phyloP scores from a whole-genome alignment of 108 stramenopile genomes.

The Discostella stelligeroides region DNA sequence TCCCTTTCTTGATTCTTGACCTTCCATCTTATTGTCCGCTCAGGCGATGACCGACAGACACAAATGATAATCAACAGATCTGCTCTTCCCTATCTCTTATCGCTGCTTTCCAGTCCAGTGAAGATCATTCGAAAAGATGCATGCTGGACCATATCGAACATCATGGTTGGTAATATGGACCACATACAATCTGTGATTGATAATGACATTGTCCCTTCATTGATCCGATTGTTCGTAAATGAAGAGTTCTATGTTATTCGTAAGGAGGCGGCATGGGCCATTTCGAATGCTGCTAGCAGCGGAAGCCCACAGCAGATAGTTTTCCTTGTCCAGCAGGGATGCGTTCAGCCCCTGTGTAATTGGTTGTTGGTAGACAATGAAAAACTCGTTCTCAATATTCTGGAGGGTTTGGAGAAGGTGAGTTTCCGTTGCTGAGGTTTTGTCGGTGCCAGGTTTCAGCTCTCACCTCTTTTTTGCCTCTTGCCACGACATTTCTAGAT shows the following conservation, averaged over 20 bases:
- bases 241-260: slow-evolving; percentile 99
- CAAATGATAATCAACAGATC: slow-evolving; percentile 96
- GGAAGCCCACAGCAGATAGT: slow-evolving; percentile 94
- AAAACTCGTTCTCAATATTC: slow-evolving; percentile 95
- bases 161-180: slow-evolving; percentile 97
- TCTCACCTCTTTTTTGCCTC: no score
- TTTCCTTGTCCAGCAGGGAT: slow-evolving; percentile 92
- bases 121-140: slow-evolving; percentile 99
- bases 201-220: slow-evolving; percentile 93
- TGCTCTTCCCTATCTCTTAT: slow-evolving; percentile 92
- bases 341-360: slow-evolving; percentile 93
- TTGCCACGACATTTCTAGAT: slow-evolving; percentile 51
- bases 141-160: slow-evolving; percentile 99
- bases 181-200: slow-evolving; percentile 99
- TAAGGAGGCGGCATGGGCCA: slow-evolving; percentile 99
- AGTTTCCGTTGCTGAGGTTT: slow-evolving; percentile 30
- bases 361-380: slow-evolving; percentile 88
- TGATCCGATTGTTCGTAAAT: slow-evolving; percentile 89
- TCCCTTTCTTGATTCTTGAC: no score
- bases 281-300: slow-evolving; percentile 98
- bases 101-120: slow-evolving; percentile 91
- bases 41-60: slow-evolving; percentile 67
- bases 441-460: no score
- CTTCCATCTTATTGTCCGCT: no score
- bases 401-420: slow-evolving; percentile 97